Conservation (phyloP, 176 grass and related monocot species). For the Avena eriantha region DNA sequence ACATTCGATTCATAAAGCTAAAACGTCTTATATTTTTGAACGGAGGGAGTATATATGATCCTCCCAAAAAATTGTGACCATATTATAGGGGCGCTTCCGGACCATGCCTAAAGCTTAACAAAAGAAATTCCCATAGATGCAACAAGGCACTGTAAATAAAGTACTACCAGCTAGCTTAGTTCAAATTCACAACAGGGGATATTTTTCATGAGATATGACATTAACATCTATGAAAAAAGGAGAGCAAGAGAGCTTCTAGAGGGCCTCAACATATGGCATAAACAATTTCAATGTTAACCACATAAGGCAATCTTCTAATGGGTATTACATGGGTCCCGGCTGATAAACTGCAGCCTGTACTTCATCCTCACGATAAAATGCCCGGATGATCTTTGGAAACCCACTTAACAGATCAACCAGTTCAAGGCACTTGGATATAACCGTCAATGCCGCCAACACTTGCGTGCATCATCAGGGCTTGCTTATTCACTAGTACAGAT, state of each 20-base stretch:
- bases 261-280: background rate
- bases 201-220: background rate
- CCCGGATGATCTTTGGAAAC: conserved; percentile 18
- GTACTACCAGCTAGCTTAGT: background rate
- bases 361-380: background rate
- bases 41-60: no score
- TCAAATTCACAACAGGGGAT: background rate
- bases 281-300: background rate
- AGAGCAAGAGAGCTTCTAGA: conserved; percentile 9
- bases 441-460: background rate
- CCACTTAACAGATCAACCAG: background rate
- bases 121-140: background rate
- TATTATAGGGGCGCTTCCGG: no score
- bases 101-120: background rate
- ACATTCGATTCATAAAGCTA: no score
- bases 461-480: background rate
- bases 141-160: background rate
- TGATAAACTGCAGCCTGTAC: background rate
- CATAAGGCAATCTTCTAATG: background rate
- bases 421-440: conserved; percentile 19
- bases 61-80: no score
- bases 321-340: background rate
- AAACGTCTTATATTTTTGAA: no score
- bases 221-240: background rate
- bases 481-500: conserved; percentile 34